Evolutionary conservation across 139 green algal species (phyloP).

Genomic region (Coccomyxa sp.): DNA sequence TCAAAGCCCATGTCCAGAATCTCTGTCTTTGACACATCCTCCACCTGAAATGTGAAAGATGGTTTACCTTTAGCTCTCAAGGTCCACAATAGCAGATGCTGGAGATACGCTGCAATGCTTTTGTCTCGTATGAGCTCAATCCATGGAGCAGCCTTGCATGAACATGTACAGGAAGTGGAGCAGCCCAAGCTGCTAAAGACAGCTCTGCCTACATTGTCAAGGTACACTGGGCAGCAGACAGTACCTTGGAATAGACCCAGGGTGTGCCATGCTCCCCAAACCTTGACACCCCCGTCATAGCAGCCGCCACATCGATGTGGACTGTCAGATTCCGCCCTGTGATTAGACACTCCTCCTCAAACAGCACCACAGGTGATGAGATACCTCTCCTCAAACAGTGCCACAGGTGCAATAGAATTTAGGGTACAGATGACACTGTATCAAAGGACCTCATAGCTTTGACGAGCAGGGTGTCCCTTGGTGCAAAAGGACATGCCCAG

Average conservation of each 20-base stretch:
- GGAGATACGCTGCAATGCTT: too few species aligned
- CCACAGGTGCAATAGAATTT: too few species aligned
- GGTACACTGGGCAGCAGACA: neutral
- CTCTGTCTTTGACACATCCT: too few species aligned
- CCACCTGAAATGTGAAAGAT: too few species aligned
- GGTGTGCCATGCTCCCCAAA: conserved; percentile 43
- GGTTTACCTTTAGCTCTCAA: too few species aligned
- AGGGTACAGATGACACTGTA: too few species aligned
- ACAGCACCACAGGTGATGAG: neutral
- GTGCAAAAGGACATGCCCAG: neutral
- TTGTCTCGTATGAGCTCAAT: neutral
- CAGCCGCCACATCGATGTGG: conserved; percentile 60
- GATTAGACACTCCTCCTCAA: neutral
- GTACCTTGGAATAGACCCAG: conserved; percentile 60
- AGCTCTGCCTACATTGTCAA: too few species aligned
- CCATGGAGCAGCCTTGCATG: neutral
- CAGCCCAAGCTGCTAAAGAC: too few species aligned
- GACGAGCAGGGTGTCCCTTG: neutral
- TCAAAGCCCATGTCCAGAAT: too few species aligned
- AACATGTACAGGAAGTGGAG: neutral
- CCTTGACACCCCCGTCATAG: conserved; percentile 71
- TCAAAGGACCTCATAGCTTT: too few species aligned
- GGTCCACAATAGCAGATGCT: too few species aligned
- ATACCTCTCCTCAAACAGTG: neutral
- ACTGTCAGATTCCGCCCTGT: conserved; percentile 20